Evolutionary conservation across 2,329 filamentous ascomycete genomes (phyloP).

Genomic region (Magnaporthiopsis poae): DNA sequence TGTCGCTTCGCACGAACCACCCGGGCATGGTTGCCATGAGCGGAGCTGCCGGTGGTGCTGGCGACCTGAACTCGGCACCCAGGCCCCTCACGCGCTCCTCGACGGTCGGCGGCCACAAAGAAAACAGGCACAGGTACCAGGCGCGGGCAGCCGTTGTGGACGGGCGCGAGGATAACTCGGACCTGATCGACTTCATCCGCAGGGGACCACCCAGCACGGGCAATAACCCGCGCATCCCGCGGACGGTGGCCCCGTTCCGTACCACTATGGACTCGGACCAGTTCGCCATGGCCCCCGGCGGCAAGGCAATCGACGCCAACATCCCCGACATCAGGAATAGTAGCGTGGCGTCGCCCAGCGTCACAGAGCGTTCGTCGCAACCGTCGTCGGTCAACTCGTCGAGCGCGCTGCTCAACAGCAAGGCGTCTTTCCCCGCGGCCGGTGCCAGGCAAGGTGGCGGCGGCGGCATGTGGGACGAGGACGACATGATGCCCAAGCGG

Average conservation of each 20-base stretch:
- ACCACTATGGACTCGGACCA: constrained; percentile 81
- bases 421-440: constrained; percentile 13
- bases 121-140: constrained; percentile 46
- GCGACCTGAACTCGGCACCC: constrained; percentile 10
- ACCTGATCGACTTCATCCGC: constrained; percentile 91
- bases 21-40: constrained; percentile 1
- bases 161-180: constrained; percentile 59
- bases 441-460: constrained; percentile 18
- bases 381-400: constrained; percentile 66
- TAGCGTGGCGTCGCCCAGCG: constrained; percentile 43
- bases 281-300: constrained; percentile 44
- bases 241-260: constrained; percentile 74
- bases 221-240: constrained; percentile 61
- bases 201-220: constrained; percentile 61
- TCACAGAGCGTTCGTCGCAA: constrained; percentile 42
- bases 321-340: constrained; percentile 47
- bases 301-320: constrained; percentile 47
- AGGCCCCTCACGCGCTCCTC: constrained; percentile 25
- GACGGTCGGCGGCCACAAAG: constrained; percentile 18
- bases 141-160: constrained; percentile 62
- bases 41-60: constrained; percentile 17
- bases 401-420: constrained; percentile 54
- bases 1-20: constrained; percentile 14
- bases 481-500: constrained; percentile 53
- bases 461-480: constrained; percentile 35